Percentiles rank a stretch among this genome's conserved stretches.
These are phyloP conservation scores for Manihot esculenta DNA, from an alignment of 441 rosid genomes.

Conservation along the genomic window DNA sequence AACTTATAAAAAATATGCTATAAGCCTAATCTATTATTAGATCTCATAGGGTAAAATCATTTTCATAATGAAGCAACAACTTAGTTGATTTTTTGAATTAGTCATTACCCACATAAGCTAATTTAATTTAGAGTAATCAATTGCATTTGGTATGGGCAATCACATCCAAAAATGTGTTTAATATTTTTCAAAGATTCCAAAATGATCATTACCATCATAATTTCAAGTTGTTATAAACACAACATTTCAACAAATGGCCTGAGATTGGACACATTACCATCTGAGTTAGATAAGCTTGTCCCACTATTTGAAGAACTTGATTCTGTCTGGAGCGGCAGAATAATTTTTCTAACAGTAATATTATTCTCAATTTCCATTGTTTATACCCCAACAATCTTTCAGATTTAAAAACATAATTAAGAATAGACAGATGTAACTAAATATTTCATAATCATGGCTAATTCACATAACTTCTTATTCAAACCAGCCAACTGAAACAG, in stretches of 20 bases:
- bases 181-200: neutral
- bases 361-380: neutral
- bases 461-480: neutral
- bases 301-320: too few relatives aligned
- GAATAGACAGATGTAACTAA: constrained; percentile 1
- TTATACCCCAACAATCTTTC: neutral
- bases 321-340: too few relatives aligned
- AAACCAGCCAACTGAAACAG: neutral
- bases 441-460: neutral
- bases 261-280: neutral
- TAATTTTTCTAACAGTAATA: too few relatives aligned
- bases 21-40: too few relatives aligned
- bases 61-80: neutral
- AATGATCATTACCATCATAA: neutral
- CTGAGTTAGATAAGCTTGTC: too few relatives aligned
- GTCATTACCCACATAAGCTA: too few relatives aligned
- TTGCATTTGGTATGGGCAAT: neutral
- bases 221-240: neutral
- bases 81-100: neutral
- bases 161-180: neutral
- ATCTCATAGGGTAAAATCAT: too few relatives aligned
- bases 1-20: too few relatives aligned
- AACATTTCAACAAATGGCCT: neutral
- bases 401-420: neutral
- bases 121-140: neutral